Conservation (phyloP, 2,329 filamentous ascomycete genomes). For the Cladosporium sp. region DNA sequence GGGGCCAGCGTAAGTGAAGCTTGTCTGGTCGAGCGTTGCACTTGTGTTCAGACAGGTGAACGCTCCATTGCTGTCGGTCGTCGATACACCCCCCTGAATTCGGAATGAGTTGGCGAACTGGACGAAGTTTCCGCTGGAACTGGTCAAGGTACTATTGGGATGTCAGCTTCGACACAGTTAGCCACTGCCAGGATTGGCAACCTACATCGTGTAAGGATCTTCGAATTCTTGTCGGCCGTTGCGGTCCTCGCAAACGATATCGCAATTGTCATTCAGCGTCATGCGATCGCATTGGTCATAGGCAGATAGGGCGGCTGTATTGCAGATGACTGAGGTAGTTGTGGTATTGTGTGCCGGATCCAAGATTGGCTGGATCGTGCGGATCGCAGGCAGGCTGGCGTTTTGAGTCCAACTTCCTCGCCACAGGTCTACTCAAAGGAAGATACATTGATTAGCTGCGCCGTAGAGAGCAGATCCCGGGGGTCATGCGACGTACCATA, state of each 20-base stretch:
- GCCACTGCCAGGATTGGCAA: not conserved
- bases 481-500: not conserved
- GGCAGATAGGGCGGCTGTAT: not conserved
- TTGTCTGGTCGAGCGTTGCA: not conserved
- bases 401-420: not conserved
- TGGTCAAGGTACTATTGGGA: not conserved
- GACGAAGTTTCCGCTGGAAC: not conserved
- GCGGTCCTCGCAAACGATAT: not conserved
- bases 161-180: not conserved
- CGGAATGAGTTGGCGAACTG: not conserved
- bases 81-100: not conserved
- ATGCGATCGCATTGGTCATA: not conserved
- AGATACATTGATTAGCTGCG: not conserved
- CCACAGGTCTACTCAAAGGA: not conserved
- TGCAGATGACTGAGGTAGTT: not conserved
- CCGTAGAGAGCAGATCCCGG: not conserved
- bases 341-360: conserved; percentile 5
- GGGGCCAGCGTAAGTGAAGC: not conserved
- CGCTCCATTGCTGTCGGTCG: conserved; percentile 1
- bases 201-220: not conserved
- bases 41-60: not conserved
- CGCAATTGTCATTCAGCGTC: not conserved
- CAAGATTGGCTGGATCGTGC: not conserved
- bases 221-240: not conserved
- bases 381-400: not conserved